Evolutionary conservation across 352 stramenopile species (phyloP), one percentile per base, ranked within the genome.

Genomic region (Pythium aphanidermatum): DNA sequence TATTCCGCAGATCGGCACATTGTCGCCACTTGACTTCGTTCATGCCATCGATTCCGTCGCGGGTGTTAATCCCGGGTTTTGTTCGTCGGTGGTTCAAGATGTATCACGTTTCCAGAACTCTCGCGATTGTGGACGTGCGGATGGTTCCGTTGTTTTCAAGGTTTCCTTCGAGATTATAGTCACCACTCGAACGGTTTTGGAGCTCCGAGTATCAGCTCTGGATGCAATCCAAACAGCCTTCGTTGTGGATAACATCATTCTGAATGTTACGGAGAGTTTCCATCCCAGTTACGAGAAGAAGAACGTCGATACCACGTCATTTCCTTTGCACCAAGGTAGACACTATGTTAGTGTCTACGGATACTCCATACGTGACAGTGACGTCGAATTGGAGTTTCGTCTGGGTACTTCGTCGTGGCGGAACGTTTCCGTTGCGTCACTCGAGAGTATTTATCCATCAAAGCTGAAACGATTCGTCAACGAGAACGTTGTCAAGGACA

Each of bases 121-220:
- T 3, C 21, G 20, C 2, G 4, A 55, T 13, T 63, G 47, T 10
- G n/a, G 27, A 5, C 23, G 0, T 38, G 49, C 14, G 2, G 13
- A 12, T 25, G 36, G 35, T 20, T 12, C 40, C 3, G 53, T 47
- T 19, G 34, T 42, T 6, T 58, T 58, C 30, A 46, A 45, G 10
- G 31, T 20, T 1, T 2, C 27, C 5, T 63, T 46, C 47, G 30
- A 39, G 2, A 19, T 70, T 4, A 11, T 70, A 6, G 21, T 63
- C 1, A 34, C n/a, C n/a, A 34, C 44, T 7, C 9, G 25, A 0
- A 29, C 46, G 2, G 41, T 14, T 1, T 29, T 70, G 3, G 31
- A 44, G 5, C 4, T 70, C 5, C 60, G 51, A 19, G 52, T 48
- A 11, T 26, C 54, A 17, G 56, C 60, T 2, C 25, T 56, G 14